phyloP scores from a whole-genome alignment of 306 rosid species.

The Abrus precatorius region DNA sequence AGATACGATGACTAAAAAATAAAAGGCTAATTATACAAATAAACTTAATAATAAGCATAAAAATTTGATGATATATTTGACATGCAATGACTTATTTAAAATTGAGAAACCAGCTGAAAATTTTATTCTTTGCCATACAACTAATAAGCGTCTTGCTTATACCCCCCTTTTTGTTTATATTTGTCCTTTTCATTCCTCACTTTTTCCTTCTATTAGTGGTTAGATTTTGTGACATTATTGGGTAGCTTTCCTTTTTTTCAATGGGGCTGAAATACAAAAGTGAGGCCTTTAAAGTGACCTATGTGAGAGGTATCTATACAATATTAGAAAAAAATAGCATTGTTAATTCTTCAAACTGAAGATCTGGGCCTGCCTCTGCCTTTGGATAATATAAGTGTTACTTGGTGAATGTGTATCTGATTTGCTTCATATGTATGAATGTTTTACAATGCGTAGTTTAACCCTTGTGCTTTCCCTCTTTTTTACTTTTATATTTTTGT shows the following conservation, averaged over 20 bases:
- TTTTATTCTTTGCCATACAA: neutral
- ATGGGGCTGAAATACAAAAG: too few relatives aligned
- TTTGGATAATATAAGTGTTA: too few relatives aligned
- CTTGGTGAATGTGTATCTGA: neutral
- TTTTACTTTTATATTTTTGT: neutral
- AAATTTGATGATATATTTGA: conserved; percentile 3
- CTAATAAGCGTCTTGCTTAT: neutral
- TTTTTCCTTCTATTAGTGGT: conserved; percentile 1
- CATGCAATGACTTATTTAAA: conserved; percentile 7
- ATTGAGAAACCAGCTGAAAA: neutral
- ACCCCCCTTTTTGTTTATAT: neutral
- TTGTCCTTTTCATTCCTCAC: too few relatives aligned
- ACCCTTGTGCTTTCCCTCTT: neutral
- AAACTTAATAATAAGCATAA: neutral
- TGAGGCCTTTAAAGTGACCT: too few relatives aligned
- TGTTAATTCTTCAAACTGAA: too few relatives aligned
- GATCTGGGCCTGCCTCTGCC: too few relatives aligned
- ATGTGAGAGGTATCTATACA: too few relatives aligned
- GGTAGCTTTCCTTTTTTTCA: neutral
- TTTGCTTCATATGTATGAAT: conserved; percentile 8
- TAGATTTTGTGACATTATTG: neutral
- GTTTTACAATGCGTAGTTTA: neutral
- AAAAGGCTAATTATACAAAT: neutral
- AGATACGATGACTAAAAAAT: conserved; percentile 9
- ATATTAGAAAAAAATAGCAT: too few relatives aligned